Base-by-base conservation (phyloP, 495 filamentous ascomycete genomes). In the Neurospora sp. region DNA sequence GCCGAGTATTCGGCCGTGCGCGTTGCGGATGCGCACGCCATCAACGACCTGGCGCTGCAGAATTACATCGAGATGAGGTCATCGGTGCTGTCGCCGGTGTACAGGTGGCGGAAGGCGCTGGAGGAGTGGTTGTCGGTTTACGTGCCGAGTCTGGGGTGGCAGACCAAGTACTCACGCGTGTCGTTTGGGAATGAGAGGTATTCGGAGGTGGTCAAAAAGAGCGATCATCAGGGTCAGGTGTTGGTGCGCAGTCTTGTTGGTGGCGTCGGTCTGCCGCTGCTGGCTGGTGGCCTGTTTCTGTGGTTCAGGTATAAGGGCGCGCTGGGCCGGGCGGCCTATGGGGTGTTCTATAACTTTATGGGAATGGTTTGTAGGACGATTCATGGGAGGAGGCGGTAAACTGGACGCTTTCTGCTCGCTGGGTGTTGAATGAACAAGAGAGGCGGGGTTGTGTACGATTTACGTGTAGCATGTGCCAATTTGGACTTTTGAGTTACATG, bases 41-140 rank as follows among this genome's bases (percentile, higher is more conserved):
- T 99, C 83, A 97, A 97, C 75, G 93, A 97, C 75, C 87, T 99
- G 4, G 96, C 96, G 1, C 87, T 96, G 46, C 86, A 91, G 39
- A 99, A 99, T 77, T 98, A 97, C 80, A 83, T 91, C 72, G 96
- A 99, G 84, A 98, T 99, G 96, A 88, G 93, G 4, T 85, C 90
- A 3, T 90, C 90, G 18, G 96, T 98, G 35, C 89, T 89, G 23
- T 92, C 90, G 3, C 90, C 88, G 0, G 75, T 88, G 2, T 98
- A 98, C 80, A 86, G 89, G 72, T 75, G 94, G 1, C 87, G 96
- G 74, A 99, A 99, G 82, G 89, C 81, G 71, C 77, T 97, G 8
- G 96, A 99, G 81, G 96, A 99, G 82, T 86, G 84, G n/a, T 79
- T 98, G 44, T 90, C 89, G 54, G 85, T 89, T n/a, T 91, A 91